Evolutionary conservation across 139 green algal species (phyloP), one percentile per base, ranked within the genome.

Genomic region (Chlorella sp.): DNA sequence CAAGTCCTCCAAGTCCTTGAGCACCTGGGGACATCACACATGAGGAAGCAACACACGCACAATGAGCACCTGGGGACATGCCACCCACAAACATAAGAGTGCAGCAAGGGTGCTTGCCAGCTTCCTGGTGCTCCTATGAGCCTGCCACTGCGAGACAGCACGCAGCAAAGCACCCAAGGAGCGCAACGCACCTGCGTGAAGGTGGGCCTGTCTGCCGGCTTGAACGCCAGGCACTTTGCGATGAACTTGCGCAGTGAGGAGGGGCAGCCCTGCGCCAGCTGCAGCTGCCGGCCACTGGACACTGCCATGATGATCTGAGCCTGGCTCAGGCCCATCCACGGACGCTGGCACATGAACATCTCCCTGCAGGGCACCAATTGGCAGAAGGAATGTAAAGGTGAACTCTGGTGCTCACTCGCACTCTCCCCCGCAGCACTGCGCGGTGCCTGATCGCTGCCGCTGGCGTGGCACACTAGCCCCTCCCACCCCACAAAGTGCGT

Each of bases 331-430:
- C 84, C 84, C 6, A 32, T 60, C 74, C 73, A 89, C 23, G 84
- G 84, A 2, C 84, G 79, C 62, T 84, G 67, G 1, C 80, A 81
- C 23, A 74, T 85, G 80, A 78, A 92, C 76, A 90, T 76, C 80
- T 91, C 86, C 81, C 68, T 73, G 68, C 29, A 65, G 30, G 24
- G 35, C 14, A 27, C 77, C 85, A 31, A 79, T 31, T 34, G 87
- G 65, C 35, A 88, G 77, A 32, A 79, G 79, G 72, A 85, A 84
- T 10, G 77, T 59, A 30, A 31, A 10, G 20, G 4, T 32, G 55
- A 29, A 64, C 14, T 22, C 23, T 64, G 55, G 4, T 10, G 4
- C 23, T 30, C 23, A 30, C 55, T 10, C 26, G 17, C 6, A 50
- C 75, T 88, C 77, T 2, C 71, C 71, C 10, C 70, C 35, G n/a